Evolutionary conservation across 371 early-diverging fungal genomes (phyloP).

Genomic region (Actinomortierella wolfii): DNA sequence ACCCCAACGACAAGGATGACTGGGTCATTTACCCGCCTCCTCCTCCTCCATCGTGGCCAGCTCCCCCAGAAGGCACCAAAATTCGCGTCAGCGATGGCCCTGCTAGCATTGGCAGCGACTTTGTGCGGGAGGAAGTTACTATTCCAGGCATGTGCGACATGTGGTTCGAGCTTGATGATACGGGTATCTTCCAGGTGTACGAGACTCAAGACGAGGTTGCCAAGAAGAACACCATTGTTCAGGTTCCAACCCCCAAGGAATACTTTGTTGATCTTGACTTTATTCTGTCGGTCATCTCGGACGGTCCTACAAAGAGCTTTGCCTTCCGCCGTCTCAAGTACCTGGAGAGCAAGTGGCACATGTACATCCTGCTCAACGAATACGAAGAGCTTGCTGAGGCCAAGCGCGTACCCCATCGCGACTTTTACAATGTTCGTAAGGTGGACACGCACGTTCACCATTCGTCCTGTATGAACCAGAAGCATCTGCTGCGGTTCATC

Average conservation of each 20-base stretch:
- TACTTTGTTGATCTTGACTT: constrained; percentile 90
- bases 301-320: constrained; percentile 96
- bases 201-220: constrained; percentile 19
- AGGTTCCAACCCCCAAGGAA: constrained; percentile 81
- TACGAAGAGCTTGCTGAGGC: constrained; percentile 95
- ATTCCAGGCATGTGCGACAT: constrained; percentile 32
- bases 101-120: constrained; percentile 51
- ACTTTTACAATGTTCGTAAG: constrained; percentile 99
- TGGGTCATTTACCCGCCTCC: constrained; percentile 93
- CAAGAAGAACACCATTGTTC: constrained; percentile 49
- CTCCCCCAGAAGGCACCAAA: constrained; percentile 41
- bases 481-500: constrained; percentile 97
- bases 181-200: constrained; percentile 64
- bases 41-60: constrained; percentile 77
- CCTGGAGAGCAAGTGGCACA: constrained; percentile 94
- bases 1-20: constrained; percentile 79
- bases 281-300: constrained; percentile 82
- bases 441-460: constrained; percentile 99
- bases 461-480: constrained; percentile 98
- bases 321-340: constrained; percentile 93
- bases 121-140: constrained; percentile 52
- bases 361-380: constrained; percentile 92
- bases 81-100: constrained; percentile 39
- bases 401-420: constrained; percentile 94
- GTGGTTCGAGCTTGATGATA: constrained; percentile 54